Evolutionary conservation across 139 green algal species (phyloP).

Genomic region (Ettlia oleoabundans): DNA sequence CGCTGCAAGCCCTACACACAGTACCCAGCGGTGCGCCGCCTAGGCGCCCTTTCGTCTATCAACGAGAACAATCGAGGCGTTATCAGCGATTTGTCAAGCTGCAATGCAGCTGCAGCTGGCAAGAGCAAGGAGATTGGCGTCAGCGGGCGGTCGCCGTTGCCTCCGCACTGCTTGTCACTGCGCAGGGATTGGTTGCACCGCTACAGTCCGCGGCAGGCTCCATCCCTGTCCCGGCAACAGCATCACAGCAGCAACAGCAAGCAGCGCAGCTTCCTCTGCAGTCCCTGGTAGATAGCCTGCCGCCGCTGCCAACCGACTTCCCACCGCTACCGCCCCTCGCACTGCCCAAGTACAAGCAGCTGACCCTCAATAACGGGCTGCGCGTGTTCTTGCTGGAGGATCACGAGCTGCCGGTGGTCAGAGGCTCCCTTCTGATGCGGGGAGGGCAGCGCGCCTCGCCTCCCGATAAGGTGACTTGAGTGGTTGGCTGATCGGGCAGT

Average conservation of each 20-base stretch:
- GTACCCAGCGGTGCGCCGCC: neutral
- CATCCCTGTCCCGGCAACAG: neutral
- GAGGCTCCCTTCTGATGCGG: slow-evolving; percentile 68
- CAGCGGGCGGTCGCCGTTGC: neutral
- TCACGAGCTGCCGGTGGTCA: slow-evolving; percentile 73
- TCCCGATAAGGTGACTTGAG: slow-evolving; percentile 54
- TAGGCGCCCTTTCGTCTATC: too few species aligned
- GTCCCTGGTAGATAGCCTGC: slow-evolving; percentile 8
- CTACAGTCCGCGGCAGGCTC: neutral
- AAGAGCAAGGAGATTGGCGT: neutral
- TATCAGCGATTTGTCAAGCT: neutral
- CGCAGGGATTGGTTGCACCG: neutral
- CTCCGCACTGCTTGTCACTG: neutral
- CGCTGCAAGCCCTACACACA: too few species aligned
- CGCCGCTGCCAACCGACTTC: slow-evolving; percentile 52
- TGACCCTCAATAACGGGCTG: slow-evolving; percentile 71
- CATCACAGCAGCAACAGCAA: neutral
- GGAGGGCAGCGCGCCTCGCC: slow-evolving; percentile 69
- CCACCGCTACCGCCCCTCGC: slow-evolving; percentile 45
- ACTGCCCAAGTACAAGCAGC: slow-evolving; percentile 33
- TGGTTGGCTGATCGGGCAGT: neutral
- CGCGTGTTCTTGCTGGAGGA: slow-evolving; percentile 77
- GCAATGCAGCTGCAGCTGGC: neutral
- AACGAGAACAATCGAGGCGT: too few species aligned
- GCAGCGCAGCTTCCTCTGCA: neutral